phyloP scores from a whole-genome alignment of 257 asterid genomes.

The Solanum appendiculatum region DNA sequence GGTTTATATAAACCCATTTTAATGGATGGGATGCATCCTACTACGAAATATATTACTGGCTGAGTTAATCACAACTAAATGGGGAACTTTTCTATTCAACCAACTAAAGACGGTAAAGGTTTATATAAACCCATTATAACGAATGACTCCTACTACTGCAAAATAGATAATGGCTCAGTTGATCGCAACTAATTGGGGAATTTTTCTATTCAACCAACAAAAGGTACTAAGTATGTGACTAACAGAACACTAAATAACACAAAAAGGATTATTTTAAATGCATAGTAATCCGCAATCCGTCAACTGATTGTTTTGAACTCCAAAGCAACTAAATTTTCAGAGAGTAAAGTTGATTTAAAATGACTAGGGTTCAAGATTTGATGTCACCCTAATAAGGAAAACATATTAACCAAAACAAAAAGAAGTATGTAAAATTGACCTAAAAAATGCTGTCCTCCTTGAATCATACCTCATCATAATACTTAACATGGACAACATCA shows the following conservation, averaged over 20 bases:
- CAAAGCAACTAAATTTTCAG: background rate
- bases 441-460: background rate
- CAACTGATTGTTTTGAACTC: background rate
- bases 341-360: background rate
- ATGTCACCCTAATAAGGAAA: background rate
- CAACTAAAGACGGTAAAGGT: background rate
- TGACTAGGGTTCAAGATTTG: background rate
- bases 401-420: background rate
- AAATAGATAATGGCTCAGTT: background rate
- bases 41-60: background rate
- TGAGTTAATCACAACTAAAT: background rate
- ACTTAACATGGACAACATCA: constrained; percentile 81
- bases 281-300: background rate
- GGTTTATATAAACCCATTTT: background rate
- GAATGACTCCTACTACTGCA: background rate
- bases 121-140: background rate
- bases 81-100: background rate
- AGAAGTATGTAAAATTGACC: background rate
- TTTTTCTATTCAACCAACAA: background rate
- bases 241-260: background rate
- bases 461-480: constrained; percentile 69
- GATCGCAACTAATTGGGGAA: background rate
- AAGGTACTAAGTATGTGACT: background rate
- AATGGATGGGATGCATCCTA: background rate
- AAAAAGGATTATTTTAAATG: background rate